Evolutionary conservation across 352 stramenopile species (phyloP).

Genomic region (Paralagenidium karlingii): DNA sequence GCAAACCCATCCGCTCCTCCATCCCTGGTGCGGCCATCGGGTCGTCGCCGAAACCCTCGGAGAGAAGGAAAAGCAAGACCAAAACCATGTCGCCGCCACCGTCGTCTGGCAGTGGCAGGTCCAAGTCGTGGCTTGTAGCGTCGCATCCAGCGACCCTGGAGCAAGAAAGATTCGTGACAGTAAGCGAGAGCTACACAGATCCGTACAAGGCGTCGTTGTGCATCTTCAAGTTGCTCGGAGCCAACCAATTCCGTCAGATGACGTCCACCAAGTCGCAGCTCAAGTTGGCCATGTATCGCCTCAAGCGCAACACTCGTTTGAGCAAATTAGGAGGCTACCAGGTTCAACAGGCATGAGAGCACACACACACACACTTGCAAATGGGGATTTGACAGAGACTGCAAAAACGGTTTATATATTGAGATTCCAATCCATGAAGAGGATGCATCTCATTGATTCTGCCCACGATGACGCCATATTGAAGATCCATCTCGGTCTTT

Average conservation of each 20-base stretch:
- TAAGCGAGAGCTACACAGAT: slow-evolving; percentile 41
- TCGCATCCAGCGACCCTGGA: slow-evolving; percentile 21
- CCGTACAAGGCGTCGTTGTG: slow-evolving; percentile 62
- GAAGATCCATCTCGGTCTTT: no score
- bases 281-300: slow-evolving; percentile 41
- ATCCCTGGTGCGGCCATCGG: slow-evolving; percentile 13
- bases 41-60: slow-evolving; percentile 10
- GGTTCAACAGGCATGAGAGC: no score
- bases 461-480: no score
- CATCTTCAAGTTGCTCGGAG: slow-evolving; percentile 52
- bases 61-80: slow-evolving; percentile 3
- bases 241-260: slow-evolving; percentile 64
- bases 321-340: no score
- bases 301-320: slow-evolving; percentile 41
- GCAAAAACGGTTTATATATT: no score
- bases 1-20: no score
- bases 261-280: slow-evolving; percentile 38
- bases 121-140: slow-evolving; percentile 13
- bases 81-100: slow-evolving; percentile 1
- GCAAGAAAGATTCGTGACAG: slow-evolving; percentile 18
- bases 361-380: no score
- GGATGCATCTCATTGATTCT: no score
- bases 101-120: neutral
- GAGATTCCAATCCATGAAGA: no score
- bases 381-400: no score